phyloP scores from a whole-genome alignment of 2,329 filamentous ascomycete genomes.

The Leptographium radiaticola region DNA sequence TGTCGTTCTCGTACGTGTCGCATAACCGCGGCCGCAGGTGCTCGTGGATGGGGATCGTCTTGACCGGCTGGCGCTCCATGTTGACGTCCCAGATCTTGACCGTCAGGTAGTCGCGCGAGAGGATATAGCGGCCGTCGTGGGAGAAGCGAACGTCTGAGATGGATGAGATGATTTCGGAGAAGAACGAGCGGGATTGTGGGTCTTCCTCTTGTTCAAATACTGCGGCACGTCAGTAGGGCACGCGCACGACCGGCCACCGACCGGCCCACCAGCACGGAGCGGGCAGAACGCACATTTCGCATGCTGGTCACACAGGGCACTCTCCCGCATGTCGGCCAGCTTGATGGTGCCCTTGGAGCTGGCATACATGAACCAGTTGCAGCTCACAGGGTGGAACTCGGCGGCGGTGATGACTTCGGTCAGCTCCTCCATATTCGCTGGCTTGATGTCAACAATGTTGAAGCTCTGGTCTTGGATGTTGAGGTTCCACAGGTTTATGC shows the following conservation, averaged over 20 bases:
- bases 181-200: slow-evolving; percentile 91
- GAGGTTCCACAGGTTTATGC: slow-evolving; percentile 97
- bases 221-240: slow-evolving; percentile 23
- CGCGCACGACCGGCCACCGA: not conserved
- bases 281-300: slow-evolving; percentile 61
- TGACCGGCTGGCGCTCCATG: slow-evolving; percentile 94
- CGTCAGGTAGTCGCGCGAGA: slow-evolving; percentile 93
- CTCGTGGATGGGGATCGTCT: slow-evolving; percentile 98
- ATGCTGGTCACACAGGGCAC: slow-evolving; percentile 89
- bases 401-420: slow-evolving; percentile 98
- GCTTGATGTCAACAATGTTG: slow-evolving; percentile 99
- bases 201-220: slow-evolving; percentile 99
- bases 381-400: slow-evolving; percentile 92
- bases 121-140: slow-evolving; percentile 88
- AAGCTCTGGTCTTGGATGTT: slow-evolving; percentile 99
- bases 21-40: slow-evolving; percentile 87
- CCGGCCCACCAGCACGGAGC: slow-evolving; percentile 6
- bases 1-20: slow-evolving; percentile 98
- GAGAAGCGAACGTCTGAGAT: slow-evolving; percentile 98
- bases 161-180: slow-evolving; percentile 98
- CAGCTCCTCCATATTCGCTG: slow-evolving; percentile 98
- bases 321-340: slow-evolving; percentile 95
- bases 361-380: slow-evolving; percentile 99
- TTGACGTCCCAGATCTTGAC: slow-evolving; percentile 99
- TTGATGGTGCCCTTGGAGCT: slow-evolving; percentile 99